Evolutionary conservation across 768 basidiomycete species (phyloP), one percentile per base, ranked within the genome.

Genomic region (Rhizopogon vesiculosus): DNA sequence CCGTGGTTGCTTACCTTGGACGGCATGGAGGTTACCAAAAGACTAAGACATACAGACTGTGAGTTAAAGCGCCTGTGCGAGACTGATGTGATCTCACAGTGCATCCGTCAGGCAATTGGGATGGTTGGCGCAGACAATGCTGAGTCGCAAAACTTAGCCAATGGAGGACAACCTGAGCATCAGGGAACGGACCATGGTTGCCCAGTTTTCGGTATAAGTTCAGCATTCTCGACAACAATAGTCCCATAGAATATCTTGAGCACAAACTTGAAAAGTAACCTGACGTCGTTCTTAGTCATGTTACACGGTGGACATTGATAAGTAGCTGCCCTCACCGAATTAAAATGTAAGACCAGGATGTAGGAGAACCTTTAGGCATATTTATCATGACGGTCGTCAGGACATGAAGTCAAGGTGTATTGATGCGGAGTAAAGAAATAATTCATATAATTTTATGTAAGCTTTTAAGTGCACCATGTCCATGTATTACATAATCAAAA

Each of bases 181-280:
- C 22, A 38, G 13, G 39, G 18, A 48, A 55, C 22, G 9, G 42
- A 89, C 91, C 88, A 91, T 61, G 93, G 89, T 53, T 76, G 72
- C 3, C 92, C 93, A 10, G 79, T 85, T 62, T 75, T 69, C 19
- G 91, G 90, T 50, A 95, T 83, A 50, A 82, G 71, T 45, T 91
- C 74, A 3, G 76, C 75, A 65, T 89, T 89, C 69, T 95, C 91
- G 15, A 95, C 79, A 25, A 94, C 89, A 54, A 95, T 92, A 9
- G 86, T 82, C 1, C 90, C 90, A 69, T 95, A 95, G 72, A 95
- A 95, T 59, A 93, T 89, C 67, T 90, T 90, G 64, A 95, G 83
- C 2, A 93, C 91, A 61, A 93, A 86, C 61, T 81, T 81, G 67
- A 91, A 92, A 29, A 91, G 74, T 16, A 84, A 65, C 38, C 89